Evolutionary conservation across 306 rosid species (phyloP), one percentile per base, ranked within the genome.

Genomic region (Leucaena leucocephala): DNA sequence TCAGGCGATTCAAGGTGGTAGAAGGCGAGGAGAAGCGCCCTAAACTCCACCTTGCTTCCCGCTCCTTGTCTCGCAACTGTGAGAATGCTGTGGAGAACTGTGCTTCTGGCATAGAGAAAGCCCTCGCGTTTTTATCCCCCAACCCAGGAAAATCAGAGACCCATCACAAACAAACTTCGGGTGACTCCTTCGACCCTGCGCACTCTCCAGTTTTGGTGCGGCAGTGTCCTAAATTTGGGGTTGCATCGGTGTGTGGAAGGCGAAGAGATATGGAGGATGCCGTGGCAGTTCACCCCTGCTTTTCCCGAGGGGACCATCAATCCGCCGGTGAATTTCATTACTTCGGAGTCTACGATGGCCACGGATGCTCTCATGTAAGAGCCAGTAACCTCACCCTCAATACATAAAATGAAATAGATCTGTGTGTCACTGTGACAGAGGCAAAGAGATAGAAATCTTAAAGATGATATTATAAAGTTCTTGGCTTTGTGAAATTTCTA

Each of bases 341-440:
- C 64, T 90, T 79, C 49, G 94, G 83, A 61, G 89, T 90, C 21
- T 90, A 84, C 81, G 94, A 90, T 76, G 94, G 94, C 79, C 94
- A 88, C 52, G 94, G 94, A 45, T 90, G 94, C 77, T 90, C 94
- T 77, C 94, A 88, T 57, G 94, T 90, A 83, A 57, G 87, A 35
- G n/a, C 64, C 15, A 10, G 0, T 8, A 8, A 14, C 34, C 63
- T 57, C 14, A 8, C 9, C 11, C 35, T 57, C 61, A n/a, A 66
- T 42, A n/a, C 40, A 40, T 14, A 4, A 16, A n/a, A 40, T 67
- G 19, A 2, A 17, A 39, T 39, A 3, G 13, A 8, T 46, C 10
- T 46, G 52, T 13, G 52, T 8, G 2, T 6, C 42, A 6, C 5
- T 4, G 42, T 7, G 44, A 40, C 2, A 46, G 50, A 46, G 8